A percentile compares a stretch with the other conserved stretches of the same genome.
phyloP scores from a whole-genome alignment of 2,329 filamentous ascomycete genomes.

The Ustulina deusta region DNA sequence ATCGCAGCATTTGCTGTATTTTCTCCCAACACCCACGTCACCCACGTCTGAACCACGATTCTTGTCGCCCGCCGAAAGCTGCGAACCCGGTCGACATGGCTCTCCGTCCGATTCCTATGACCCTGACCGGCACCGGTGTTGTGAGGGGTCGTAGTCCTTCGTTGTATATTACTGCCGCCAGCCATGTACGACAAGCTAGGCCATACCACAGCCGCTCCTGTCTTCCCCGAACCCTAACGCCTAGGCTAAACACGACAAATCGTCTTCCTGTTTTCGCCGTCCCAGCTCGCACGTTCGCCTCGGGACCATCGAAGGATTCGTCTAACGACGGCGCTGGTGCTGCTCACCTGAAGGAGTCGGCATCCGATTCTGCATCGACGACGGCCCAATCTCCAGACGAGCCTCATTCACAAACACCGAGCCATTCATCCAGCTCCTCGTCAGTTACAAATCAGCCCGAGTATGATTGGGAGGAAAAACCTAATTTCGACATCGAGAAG shows the following conservation, averaged over 20 bases:
- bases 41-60: conserved; percentile 13
- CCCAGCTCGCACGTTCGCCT: conserved; percentile 40
- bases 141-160: conserved; percentile 22
- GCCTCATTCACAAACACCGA: conserved; percentile 42
- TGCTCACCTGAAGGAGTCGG: conserved; percentile 43
- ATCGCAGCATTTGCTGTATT: conserved; percentile 48
- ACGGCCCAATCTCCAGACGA: conserved; percentile 45
- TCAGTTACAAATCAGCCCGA: conserved; percentile 40
- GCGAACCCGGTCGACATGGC: conserved; percentile 39
- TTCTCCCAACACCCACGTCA: conserved; percentile 23
- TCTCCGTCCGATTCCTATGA: conserved; percentile 38
- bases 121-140: conserved; percentile 20
- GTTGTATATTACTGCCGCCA: conserved; percentile 17
- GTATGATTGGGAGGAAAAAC: conserved; percentile 79
- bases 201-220: conserved; percentile 36
- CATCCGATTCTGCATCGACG: conserved; percentile 45
- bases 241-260: conserved; percentile 2
- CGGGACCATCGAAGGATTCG: conserved; percentile 37
- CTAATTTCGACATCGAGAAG: conserved; percentile 75
- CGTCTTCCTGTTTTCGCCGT: conserved; percentile 15
- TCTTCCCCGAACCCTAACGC: conserved; percentile 22
- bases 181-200: conserved; percentile 32
- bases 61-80: conserved; percentile 9
- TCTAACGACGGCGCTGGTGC: conserved; percentile 36
- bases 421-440: conserved; percentile 39